Base-by-base conservation (phyloP, 78 protist genomes). In the Dictyostelium citrinum region DNA sequence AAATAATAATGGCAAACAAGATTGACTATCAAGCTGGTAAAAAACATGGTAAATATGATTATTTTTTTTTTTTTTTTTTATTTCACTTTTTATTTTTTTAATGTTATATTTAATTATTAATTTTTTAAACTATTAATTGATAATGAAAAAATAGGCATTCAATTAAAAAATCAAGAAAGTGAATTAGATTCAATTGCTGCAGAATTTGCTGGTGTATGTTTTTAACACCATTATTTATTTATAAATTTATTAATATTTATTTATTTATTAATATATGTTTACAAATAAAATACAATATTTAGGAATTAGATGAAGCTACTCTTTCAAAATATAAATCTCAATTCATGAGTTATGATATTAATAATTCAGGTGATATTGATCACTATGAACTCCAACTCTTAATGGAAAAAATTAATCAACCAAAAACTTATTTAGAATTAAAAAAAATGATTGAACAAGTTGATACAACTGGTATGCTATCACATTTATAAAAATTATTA, bases 371-470 rank as follows among this genome's bases (percentile, higher is more conserved):
- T 51, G 95, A 90, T 81, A 90, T 90, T 51, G 95, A 90, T 37
- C 33, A 29, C 5, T 45, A 45, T 24, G 95, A 90, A 45, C 74
- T 90, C 27, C 51, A 81, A 46, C n/a, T 82, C 9, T 60, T 90
- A 64, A 81, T 90, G 95, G 95, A 90, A 31, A 90, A 81, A 39
- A 41, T 90, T 51, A 81, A 81, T 5, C 80, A 81, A 77, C 12
- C 95, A 41, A 90, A 90, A 33, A 90, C 95, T 3, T 81, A 90
- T 77, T 45, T 90, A 17, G 95, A 90, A 81, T 46, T 90, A 20
- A 90, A 90, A 70, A 90, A 90, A 76, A 90, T 90, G 95, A 90
- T 90, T 60, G 72, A 41, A 24, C 64, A 81, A n/a, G 93, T 70
- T 70, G 77, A 70, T 31, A 33, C 77, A 70, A 70, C 77, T 4